Evolutionary conservation across 129 eudicot genomes (phyloP).

Genomic region (Logfia minima): DNA sequence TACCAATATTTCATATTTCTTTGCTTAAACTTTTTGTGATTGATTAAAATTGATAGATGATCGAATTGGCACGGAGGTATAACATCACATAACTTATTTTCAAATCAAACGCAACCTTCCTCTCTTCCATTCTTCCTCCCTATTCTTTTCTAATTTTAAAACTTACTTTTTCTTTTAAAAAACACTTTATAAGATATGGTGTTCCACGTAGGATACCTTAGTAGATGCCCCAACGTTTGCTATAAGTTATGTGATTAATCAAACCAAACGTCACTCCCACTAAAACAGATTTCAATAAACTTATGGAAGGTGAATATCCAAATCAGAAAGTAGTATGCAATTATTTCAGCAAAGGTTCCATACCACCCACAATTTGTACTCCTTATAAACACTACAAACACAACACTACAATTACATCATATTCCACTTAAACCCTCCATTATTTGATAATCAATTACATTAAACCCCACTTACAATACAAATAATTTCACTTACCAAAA

Average conservation of each 20-base stretch:
- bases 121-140: neutral
- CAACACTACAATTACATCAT: conserved; percentile 47
- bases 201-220: conserved; percentile 27
- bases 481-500: conserved; percentile 7
- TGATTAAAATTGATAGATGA: no score
- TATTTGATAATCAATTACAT: conserved; percentile 40
- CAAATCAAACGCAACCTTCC: neutral
- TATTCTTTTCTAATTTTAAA: neutral
- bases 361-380: conserved; percentile 44
- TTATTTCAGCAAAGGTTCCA: conserved; percentile 35
- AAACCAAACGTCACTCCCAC: conserved; percentile 33
- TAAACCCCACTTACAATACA: conserved; percentile 37
- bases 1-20: no score
- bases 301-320: conserved; percentile 35
- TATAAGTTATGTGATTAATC: conserved; percentile 13
- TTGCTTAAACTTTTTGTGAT: no score
- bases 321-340: conserved; percentile 40
- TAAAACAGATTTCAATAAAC: conserved; percentile 7
- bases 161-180: neutral
- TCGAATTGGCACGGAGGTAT: no score
- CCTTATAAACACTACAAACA: conserved; percentile 27
- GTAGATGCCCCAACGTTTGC: conserved; percentile 23
- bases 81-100: no score
- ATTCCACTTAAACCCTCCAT: conserved; percentile 41
- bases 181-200: conserved; percentile 25